Base-by-base conservation (phyloP, 495 filamentous ascomycete species). In the Penicillium egyptiacum region DNA sequence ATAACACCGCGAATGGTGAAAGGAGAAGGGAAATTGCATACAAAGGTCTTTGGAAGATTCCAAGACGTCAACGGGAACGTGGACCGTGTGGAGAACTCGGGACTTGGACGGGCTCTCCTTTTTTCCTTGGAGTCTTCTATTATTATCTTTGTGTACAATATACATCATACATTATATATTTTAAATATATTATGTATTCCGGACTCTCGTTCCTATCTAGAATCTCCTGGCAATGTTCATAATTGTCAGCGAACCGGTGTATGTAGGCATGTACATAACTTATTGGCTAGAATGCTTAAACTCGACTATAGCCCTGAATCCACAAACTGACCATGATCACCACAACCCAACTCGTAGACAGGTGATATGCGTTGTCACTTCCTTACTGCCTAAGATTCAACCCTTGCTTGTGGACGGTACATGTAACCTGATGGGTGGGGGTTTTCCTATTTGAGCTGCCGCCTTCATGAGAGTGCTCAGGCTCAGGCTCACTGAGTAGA, bases 51-150 rank as follows among this genome's bases (percentile, higher is more conserved):
- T 17, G 41, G 23, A 33, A 58, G 30, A 48, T 61, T 40, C 41
- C 45, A 52, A 47, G 61, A 66, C 58, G 64, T 66, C 64, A 66
- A 66, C 58, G 58, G 64, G 61, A 66, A 66, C 64, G 64, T 66
- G 64, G 64, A 66, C 59, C 47, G 60, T 56, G 63, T 66, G 63
- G 63, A 63, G 63, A 47, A 54, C 43, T 59, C 53, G 57, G 53
- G 48, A 57, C 57, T 61, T 50, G 58, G 54, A 56, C 56, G 57
- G 57, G 35, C 31, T 45, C 60, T 58, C 35, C 50, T 50, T 61
- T 33, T 58, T 45, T 42, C 54, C 17, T 33, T 47, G 9, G 17
- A 2, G 35, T 14, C 50, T 31, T 5, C 53, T 39, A 20, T 40
- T 43, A 40, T 25, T 52, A 52, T 37, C 22, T 26, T 20, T 35